Evolutionary conservation across 345 rosid genomes (phyloP).

Genomic region (Lepidium didymum): DNA sequence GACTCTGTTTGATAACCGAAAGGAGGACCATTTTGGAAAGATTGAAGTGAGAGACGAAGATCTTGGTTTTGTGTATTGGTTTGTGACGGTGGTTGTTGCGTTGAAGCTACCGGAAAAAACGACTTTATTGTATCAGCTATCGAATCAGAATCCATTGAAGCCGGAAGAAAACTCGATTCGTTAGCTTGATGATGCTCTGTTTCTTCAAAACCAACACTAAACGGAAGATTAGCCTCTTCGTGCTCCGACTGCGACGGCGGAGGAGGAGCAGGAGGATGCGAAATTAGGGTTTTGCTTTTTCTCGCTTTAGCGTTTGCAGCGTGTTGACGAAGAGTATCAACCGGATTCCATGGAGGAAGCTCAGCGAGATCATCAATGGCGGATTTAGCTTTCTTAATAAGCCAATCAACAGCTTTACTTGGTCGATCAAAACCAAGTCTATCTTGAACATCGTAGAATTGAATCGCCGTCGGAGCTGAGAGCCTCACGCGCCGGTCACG

Average conservation of each 20-base stretch:
- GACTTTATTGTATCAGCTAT: slow-evolving; percentile 82
- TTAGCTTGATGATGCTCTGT: slow-evolving; percentile 7
- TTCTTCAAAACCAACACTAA: neutral
- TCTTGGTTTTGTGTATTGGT: slow-evolving; percentile 66
- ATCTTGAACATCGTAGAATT: slow-evolving; percentile 93
- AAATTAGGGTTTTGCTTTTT: neutral
- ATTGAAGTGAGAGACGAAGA: slow-evolving; percentile 80
- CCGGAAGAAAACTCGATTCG: slow-evolving; percentile 48
- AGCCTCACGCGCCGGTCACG: slow-evolving; percentile 94
- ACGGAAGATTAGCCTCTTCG: neutral
- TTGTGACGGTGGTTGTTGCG: slow-evolving; percentile 47
- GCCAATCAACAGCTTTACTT: slow-evolving; percentile 98
- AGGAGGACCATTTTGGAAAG: slow-evolving; percentile 57
- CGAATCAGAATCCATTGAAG: slow-evolving; percentile 61
- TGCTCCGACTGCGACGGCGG: neutral
- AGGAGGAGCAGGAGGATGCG: neutral
- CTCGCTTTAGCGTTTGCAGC: slow-evolving; percentile 15
- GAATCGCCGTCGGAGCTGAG: slow-evolving; percentile 92
- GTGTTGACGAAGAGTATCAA: neutral
- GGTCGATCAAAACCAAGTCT: slow-evolving; percentile 91
- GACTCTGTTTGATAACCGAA: slow-evolving; percentile 41
- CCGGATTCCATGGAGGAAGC: slow-evolving; percentile 79
- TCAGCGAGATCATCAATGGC: slow-evolving; percentile 80
- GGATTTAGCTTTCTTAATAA: slow-evolving; percentile 70
- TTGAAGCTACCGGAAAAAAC: slow-evolving; percentile 60